A percentile compares a stretch with the other conserved stretches of the same genome.
phyloP scores from a whole-genome alignment of 31 red algal genomes.

The Asparagopsis taxiformis region DNA sequence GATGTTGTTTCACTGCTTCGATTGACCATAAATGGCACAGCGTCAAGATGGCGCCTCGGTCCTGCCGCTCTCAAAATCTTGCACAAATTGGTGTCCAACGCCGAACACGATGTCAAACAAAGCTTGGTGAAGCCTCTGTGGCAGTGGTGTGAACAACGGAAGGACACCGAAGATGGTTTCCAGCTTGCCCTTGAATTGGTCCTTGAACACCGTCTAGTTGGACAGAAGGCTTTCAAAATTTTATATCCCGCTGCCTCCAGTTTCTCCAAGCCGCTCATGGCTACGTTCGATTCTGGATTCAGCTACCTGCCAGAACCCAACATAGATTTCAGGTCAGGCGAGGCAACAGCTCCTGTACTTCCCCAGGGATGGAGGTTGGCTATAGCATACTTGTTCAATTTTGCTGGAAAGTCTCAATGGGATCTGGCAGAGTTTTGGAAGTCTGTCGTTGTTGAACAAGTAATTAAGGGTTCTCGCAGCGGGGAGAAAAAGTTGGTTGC shows the following conservation, averaged over 20 bases:
- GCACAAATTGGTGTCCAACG: background rate
- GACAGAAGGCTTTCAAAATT: background rate
- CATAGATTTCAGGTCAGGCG: background rate
- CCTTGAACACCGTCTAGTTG: background rate
- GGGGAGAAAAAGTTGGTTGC: conserved; percentile 20
- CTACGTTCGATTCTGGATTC: conserved; percentile 13
- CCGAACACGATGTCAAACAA: background rate
- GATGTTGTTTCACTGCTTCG: conserved; percentile 1
- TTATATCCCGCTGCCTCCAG: background rate
- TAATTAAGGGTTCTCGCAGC: conserved; percentile 3
- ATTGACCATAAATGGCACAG: background rate
- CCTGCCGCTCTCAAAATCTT: conserved; percentile 3
- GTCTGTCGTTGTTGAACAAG: background rate
- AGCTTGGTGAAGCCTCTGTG: conserved; percentile 3
- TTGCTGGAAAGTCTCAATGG: background rate
- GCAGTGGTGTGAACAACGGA: conserved; percentile 15
- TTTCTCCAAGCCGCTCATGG: conserved; percentile 2
- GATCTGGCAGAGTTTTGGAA: conserved; percentile 14
- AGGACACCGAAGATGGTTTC: conserved; percentile 15
- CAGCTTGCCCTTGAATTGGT: conserved; percentile 27
- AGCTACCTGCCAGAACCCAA: background rate
- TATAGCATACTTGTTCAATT: background rate
- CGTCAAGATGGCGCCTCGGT: conserved; percentile 22
- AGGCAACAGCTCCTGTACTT: background rate
- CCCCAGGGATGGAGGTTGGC: conserved; percentile 3